Evolutionary conservation across 75 land plant genomes (phyloP).

Genomic region (Pseudotsuga menziesii): DNA sequence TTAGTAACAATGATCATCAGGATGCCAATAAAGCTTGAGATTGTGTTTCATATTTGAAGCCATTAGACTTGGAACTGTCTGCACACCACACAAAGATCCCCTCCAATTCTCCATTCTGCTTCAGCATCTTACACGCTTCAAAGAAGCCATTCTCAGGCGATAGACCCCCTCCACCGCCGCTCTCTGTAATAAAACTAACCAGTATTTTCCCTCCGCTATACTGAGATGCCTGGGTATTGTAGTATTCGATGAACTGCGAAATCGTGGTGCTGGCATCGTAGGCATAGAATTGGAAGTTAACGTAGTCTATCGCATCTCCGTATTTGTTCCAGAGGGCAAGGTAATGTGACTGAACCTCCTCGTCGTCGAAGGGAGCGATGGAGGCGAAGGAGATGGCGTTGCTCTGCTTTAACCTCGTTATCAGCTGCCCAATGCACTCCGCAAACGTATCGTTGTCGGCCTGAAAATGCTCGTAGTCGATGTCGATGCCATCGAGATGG

Average conservation of each 20-base stretch:
- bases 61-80: constrained; percentile 16
- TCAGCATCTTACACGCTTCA: constrained; percentile 10
- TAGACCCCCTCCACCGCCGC: constrained; percentile 14
- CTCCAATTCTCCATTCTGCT: constrained; percentile 2
- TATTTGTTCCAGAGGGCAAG: constrained; percentile 23
- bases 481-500: constrained; percentile 23
- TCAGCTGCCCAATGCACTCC: constrained; percentile 36
- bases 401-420: constrained; percentile 24
- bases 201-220: constrained; percentile 30
- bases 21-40: not conserved
- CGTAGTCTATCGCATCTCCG: constrained; percentile 27
- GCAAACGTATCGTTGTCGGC: constrained; percentile 22
- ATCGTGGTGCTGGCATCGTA: constrained; percentile 16
- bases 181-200: constrained; percentile 20
- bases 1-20: too few species aligned
- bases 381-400: constrained; percentile 28
- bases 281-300: constrained; percentile 42
- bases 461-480: constrained; percentile 32
- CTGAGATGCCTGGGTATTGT: constrained; percentile 14
- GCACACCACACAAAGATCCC: constrained; percentile 34
- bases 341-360: constrained; percentile 28
- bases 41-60: constrained; percentile 14
- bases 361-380: constrained; percentile 35
- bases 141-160: constrained; percentile 16
- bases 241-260: constrained; percentile 20